Percentiles rank a stretch among this genome's conserved stretches.
These are phyloP conservation scores for Penicillium cosmopolitanum DNA, from an alignment of 495 filamentous ascomycete species.

Conservation along the genomic window DNA sequence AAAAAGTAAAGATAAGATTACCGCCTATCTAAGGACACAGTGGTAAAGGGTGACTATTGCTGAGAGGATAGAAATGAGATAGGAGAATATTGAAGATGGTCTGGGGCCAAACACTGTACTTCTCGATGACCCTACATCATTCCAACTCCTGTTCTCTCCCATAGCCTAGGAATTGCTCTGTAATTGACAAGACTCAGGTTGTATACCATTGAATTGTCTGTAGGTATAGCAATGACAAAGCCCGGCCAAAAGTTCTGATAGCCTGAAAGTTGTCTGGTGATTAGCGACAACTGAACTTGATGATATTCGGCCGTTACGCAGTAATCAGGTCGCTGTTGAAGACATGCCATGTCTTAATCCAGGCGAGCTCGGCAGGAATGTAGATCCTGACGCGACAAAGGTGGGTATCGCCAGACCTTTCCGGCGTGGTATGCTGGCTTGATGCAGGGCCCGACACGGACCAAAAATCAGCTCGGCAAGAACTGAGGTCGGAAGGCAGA, in stretches of 20 bases:
- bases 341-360: slow-evolving; percentile 58
- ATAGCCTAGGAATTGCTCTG: no score
- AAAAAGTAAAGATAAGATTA: no score
- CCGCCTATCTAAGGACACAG: no score
- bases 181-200: no score
- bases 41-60: no score
- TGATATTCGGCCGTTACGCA: slow-evolving; percentile 61
- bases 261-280: slow-evolving; percentile 65
- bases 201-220: no score
- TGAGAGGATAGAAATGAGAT: no score
- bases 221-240: no score
- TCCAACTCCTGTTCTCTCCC: no score
- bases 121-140: no score
- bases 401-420: background rate
- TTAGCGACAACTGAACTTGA: slow-evolving; percentile 63
- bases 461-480: background rate
- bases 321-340: slow-evolving; percentile 52
- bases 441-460: background rate
- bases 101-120: no score
- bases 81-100: no score
- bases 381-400: background rate
- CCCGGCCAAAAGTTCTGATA: slow-evolving; percentile 34
- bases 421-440: background rate
- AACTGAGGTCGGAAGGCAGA: background rate
- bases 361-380: background rate